Conservation (phyloP, 192 early-diverging fungal genomes). For the Dimargaris cristalligena region DNA sequence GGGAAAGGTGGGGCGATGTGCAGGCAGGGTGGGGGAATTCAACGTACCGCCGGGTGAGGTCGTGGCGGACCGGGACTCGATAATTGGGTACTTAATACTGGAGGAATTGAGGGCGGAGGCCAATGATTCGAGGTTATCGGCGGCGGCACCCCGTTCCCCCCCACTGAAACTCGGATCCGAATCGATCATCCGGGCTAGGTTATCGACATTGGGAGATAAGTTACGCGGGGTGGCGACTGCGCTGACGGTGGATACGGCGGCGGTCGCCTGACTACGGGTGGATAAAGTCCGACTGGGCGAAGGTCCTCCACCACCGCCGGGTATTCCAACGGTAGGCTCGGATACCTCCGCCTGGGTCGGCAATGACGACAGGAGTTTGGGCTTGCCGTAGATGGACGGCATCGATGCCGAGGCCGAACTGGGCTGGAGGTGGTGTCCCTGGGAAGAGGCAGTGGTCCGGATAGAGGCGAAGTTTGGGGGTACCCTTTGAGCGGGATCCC, state of each 20-base stretch:
- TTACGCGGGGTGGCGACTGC: constrained; percentile 5
- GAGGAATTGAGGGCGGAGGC: too few relatives aligned
- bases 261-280: neutral
- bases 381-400: neutral
- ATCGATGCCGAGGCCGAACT: neutral
- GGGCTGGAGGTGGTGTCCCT: neutral
- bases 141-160: too few relatives aligned
- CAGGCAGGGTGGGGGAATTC: neutral
- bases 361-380: neutral
- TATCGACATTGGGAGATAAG: neutral
- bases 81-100: too few relatives aligned
- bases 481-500: neutral
- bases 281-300: neutral
- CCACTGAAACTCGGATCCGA: too few relatives aligned
- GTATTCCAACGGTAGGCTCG: neutral
- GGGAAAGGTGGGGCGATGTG: too few relatives aligned
- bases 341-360: neutral
- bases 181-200: too few relatives aligned
- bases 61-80: neutral
- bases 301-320: neutral
- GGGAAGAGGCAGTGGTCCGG: too few relatives aligned
- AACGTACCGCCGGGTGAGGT: neutral
- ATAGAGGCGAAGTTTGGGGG: too few relatives aligned
- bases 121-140: too few relatives aligned
- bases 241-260: constrained; percentile 4